Evolutionary conservation across 2,329 filamentous ascomycete genomes (phyloP), one percentile per base, ranked within the genome.

Genomic region (Microdochium trichocladiopsis): DNA sequence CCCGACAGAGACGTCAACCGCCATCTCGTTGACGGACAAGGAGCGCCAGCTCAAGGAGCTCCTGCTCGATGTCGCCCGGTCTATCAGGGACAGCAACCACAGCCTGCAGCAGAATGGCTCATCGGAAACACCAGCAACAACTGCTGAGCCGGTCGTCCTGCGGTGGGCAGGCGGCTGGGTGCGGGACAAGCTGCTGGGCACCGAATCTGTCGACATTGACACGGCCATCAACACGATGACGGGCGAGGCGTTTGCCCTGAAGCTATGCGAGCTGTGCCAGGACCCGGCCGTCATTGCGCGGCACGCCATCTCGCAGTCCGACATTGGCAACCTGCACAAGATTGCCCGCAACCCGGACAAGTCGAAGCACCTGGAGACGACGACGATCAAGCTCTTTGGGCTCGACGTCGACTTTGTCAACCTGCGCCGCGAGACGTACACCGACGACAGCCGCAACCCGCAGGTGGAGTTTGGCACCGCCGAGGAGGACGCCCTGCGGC

Each of bases 391-490:
- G 58, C 84, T 97, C 53, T 85, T 96, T 62, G 90, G 88, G 1
- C 78, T 95, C 49, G 93, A 97, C 63, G 80, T 96, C 48, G 93
- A 99, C 66, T 85, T 99, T 63, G 94, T 99, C 60, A 99, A 97
- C 66, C 74, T 97, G 48, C 82, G 93, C 47, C 95, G 91, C 65
- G 94, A 97, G 71, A 92, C 87, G 1, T 97, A 97, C 61, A 80
- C 85, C 1, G 86, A 90, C n/a, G 84, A 94, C 54, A 95, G 89
- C 63, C 83, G 94, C 33, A 96, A 95, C 61, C 93, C 93, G 1
- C 79, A 90, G 60, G 88, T 97, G 79, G 91, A 96, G 66, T 96
- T 96, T 68, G 94, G 93, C 4, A 96, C 90, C 0, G 86, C 93
- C 1, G 80, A 88, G 65, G 91, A 99, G 68, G 93, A 99, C 69